phyloP scores from a whole-genome alignment of 495 filamentous ascomycete species.

The Gamarada debralockiae region DNA sequence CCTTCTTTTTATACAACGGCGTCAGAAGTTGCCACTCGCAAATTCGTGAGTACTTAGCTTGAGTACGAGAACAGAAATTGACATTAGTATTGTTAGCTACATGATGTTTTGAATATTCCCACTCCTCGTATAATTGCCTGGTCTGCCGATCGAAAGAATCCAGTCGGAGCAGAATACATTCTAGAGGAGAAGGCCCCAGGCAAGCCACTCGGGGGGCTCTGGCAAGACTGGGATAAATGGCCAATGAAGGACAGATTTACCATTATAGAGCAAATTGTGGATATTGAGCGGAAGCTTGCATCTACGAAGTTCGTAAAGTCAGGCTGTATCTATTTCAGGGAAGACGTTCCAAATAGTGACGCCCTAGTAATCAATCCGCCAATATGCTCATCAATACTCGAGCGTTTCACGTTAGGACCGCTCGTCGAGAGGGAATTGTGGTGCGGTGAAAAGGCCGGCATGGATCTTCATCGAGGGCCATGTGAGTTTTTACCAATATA shows the following conservation, averaged over 20 bases:
- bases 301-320: constrained; percentile 13
- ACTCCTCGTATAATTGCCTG: constrained; percentile 17
- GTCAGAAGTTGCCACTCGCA: constrained; percentile 32
- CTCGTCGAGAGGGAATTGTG: constrained; percentile 7
- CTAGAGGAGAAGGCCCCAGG: constrained; percentile 20
- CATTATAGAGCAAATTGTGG: constrained; percentile 15
- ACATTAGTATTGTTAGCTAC: constrained; percentile 28
- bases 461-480: constrained; percentile 15
- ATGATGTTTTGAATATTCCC: constrained; percentile 29
- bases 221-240: constrained; percentile 9
- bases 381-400: constrained; percentile 6
- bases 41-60: constrained; percentile 27
- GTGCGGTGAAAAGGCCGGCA: constrained; percentile 5
- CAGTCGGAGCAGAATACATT: constrained; percentile 21
- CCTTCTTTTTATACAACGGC: constrained; percentile 20
- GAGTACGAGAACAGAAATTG: constrained; percentile 2
- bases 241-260: constrained; percentile 8
- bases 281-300: constrained; percentile 15
- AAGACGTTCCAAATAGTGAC: constrained; percentile 3
- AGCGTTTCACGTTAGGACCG: constrained; percentile 15
- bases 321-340: constrained; percentile 15
- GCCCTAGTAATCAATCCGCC: constrained; percentile 1
- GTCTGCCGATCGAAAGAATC: constrained; percentile 17
- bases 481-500: constrained; percentile 9
- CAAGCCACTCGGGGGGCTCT: constrained; percentile 12